Evolutionary conservation across 495 filamentous ascomycete genomes (phyloP), one percentile per base, ranked within the genome.

Genomic region (Aspergillus sparsus): DNA sequence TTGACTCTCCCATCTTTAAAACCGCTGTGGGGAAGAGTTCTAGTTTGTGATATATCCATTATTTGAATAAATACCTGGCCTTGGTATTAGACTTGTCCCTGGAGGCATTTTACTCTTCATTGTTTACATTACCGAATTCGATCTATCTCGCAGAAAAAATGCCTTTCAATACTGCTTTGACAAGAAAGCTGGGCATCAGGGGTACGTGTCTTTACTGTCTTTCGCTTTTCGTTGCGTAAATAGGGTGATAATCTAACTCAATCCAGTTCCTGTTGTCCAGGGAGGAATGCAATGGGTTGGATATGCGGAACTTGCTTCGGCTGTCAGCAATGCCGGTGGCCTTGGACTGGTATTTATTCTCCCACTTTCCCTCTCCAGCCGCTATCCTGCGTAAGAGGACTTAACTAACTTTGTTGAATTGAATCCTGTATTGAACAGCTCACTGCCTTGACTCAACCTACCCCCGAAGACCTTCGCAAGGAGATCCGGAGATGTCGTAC

Each of bases 201-300:
- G 78, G 90, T 92, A 82, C 9, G 21, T 47, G n/a, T 6, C n/a
- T 15, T 1, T 10, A 6, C 16, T 37, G 13, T 16, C 41, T 12
- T 12, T 49, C 10, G 45, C 3, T 5, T 2, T 36, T 39, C 13
- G 8, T 39, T 1, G 11, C 39, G 44, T 10, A 10, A n/a, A 31
- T 33, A 12, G 5, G 35, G 16, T 41, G 16, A 6, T 12, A 37
- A 44, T 51, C 46, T 55, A 9, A 42, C 35, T 12, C 18, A 12
- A 31, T 60, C 13, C 64, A 94, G 92, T 97, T 64, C 94, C 94
- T 58, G 82, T 98, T n/a, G 91, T 98, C 47, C 94, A 98, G 81
- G 94, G 94, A 71, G 94, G 94, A 57, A 97, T 96, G 92, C 92
- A 96, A 84, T 90, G 87, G 87, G 85, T 80, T 49, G 89, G 90